Conservation (phyloP, 2,329 filamentous ascomycete species). For the Davidsoniella eucalypti region DNA sequence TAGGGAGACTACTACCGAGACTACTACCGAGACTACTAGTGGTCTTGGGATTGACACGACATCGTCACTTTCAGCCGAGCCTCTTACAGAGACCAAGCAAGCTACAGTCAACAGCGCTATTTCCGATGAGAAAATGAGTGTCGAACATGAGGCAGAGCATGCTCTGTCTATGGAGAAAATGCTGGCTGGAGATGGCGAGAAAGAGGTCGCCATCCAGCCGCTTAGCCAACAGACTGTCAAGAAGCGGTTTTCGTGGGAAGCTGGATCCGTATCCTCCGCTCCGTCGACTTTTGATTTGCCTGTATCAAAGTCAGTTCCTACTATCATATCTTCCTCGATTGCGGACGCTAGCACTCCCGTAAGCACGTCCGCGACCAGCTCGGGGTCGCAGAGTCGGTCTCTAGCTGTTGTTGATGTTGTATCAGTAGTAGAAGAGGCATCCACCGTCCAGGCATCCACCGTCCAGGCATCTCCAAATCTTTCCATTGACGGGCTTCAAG, state of each 20-base stretch:
- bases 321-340: background rate
- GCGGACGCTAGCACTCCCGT: background rate
- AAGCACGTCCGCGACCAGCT: background rate
- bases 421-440: background rate
- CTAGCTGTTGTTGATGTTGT: background rate
- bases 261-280: background rate
- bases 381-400: background rate
- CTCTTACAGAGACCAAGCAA: background rate
- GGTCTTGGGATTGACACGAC: background rate
- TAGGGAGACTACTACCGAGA: too few relatives aligned
- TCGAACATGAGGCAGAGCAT: slow-evolving; percentile 3
- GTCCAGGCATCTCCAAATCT: background rate
- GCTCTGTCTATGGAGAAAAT: background rate
- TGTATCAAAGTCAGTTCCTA: background rate
- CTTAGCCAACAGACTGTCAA: background rate
- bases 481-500: too few relatives aligned
- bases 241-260: slow-evolving; percentile 11
- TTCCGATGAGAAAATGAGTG: slow-evolving; percentile 9
- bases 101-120: background rate
- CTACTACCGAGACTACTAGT: background rate
- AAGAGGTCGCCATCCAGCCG: background rate
- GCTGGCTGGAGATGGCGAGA: background rate
- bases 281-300: background rate
- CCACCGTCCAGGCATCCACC: too few relatives aligned
- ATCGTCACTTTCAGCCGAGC: background rate